Percentiles rank a stretch among this genome's conserved stretches.
These are phyloP conservation scores for Cercospora sesami DNA, from an alignment of 2,329 filamentous ascomycete species.

Conservation along the genomic window DNA sequence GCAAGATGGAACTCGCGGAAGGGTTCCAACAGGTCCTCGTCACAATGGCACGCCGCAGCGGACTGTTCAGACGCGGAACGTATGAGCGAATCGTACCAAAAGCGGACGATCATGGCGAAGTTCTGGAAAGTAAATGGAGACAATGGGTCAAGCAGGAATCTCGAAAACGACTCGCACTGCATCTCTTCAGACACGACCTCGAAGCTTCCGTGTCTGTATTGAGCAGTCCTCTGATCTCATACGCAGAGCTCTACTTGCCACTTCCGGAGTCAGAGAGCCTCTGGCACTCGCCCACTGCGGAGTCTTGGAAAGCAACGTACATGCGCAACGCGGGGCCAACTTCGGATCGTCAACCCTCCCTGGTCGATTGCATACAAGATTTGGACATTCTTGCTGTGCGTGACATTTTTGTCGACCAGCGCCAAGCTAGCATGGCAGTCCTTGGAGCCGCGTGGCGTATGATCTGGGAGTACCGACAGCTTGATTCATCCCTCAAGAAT, in stretches of 20 bases:
- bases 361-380: constrained; percentile 60
- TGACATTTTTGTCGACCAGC: constrained; percentile 56
- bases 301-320: constrained; percentile 65
- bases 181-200: constrained; percentile 64
- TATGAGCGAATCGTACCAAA: constrained; percentile 50
- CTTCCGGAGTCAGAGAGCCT: constrained; percentile 62
- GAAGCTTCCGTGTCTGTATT: constrained; percentile 68
- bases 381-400: constrained; percentile 54
- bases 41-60: constrained; percentile 56
- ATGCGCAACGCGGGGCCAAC: constrained; percentile 44
- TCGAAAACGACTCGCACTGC: constrained; percentile 67
- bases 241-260: constrained; percentile 66
- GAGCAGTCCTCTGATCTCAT: constrained; percentile 65
- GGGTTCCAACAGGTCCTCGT: constrained; percentile 57
- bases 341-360: constrained; percentile 50
- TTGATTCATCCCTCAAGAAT: constrained; percentile 54
- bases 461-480: constrained; percentile 65
- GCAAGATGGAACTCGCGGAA: constrained; percentile 61
- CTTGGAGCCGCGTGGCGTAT: constrained; percentile 66
- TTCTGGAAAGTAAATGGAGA: constrained; percentile 65
- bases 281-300: constrained; percentile 65
- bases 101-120: constrained; percentile 57
- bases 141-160: constrained; percentile 65
- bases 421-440: constrained; percentile 60
- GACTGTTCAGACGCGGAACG: constrained; percentile 56